A percentile compares a stretch with the other conserved stretches of the same genome.
Evolutionary conservation across 1,284 basidiomycete genomes (phyloP).

Genomic region (Ustilago hordei): DNA sequence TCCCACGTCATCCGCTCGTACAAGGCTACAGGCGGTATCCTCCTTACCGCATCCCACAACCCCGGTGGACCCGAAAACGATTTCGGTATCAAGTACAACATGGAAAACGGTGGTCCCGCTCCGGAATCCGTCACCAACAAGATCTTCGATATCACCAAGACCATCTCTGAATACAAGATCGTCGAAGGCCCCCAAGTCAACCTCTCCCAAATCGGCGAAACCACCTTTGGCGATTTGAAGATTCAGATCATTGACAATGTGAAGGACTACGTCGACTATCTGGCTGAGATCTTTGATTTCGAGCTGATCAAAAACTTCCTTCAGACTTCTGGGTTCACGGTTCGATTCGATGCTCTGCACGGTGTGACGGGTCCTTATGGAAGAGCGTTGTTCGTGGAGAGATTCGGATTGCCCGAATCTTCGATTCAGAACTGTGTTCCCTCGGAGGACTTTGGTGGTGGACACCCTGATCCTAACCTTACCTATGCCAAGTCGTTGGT

Average conservation of each 20-base stretch:
- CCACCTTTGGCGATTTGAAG: constrained; percentile 76
- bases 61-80: constrained; percentile 96
- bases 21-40: constrained; percentile 95
- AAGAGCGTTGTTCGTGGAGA: constrained; percentile 84
- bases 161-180: constrained; percentile 85
- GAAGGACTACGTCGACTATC: constrained; percentile 84
- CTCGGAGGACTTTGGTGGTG: constrained; percentile 93
- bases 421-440: constrained; percentile 93
- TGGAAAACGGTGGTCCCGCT: constrained; percentile 94
- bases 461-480: constrained; percentile 97
- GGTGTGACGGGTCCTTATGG: constrained; percentile 99
- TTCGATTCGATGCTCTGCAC: constrained; percentile 95
- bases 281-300: constrained; percentile 95
- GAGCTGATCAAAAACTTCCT: constrained; percentile 91
- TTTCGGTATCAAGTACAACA: constrained; percentile 99
- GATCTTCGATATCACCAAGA: constrained; percentile 91
- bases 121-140: constrained; percentile 93
- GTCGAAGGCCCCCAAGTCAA: constrained; percentile 85
- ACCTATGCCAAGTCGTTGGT: constrained; percentile 97
- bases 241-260: constrained; percentile 96
- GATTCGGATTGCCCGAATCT: constrained; percentile 82
- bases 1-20: constrained; percentile 94
- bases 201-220: constrained; percentile 84
- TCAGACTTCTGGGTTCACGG: constrained; percentile 76
- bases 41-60: constrained; percentile 98